A percentile compares a stretch with the other conserved stretches of the same genome.
Conservation (phyloP, 2,329 filamentous ascomycete genomes). For the Westerdykella sp. region DNA sequence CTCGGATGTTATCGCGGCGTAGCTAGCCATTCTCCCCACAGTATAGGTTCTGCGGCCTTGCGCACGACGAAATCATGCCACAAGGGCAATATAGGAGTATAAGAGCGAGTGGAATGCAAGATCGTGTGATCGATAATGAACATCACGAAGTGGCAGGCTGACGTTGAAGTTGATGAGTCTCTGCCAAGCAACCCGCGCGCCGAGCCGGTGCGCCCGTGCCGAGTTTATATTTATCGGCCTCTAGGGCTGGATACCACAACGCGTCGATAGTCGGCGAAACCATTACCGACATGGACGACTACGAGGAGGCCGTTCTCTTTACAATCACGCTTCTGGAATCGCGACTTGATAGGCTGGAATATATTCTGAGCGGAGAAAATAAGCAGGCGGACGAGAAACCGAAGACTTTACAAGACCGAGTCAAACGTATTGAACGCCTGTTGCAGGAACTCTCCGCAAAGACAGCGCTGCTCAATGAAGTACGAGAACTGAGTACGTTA, state of each 20-base stretch:
- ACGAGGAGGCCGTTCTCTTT: constrained; percentile 36
- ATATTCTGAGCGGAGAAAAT: constrained; percentile 35
- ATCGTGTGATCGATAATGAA: not conserved
- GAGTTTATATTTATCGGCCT: not conserved
- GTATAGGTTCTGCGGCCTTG: constrained; percentile 8
- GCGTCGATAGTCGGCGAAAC: constrained; percentile 4
- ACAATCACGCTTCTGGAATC: constrained; percentile 43
- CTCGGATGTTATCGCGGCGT: constrained; percentile 40
- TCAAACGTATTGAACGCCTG: constrained; percentile 33
- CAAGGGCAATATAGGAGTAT: not conserved
- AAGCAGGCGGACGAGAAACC: constrained; percentile 16
- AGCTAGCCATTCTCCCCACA: constrained; percentile 40
- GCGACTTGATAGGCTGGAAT: constrained; percentile 41
- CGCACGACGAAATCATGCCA: constrained; percentile 26
- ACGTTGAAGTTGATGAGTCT: constrained; percentile 10
- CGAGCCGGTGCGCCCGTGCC: too few relatives aligned
- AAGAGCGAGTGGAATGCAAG: not conserved
- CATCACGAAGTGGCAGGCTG: not conserved
- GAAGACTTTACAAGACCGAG: constrained; percentile 28
- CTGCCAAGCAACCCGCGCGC: constrained; percentile 1
- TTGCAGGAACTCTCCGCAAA: constrained; percentile 37
- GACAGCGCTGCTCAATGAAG: constrained; percentile 36
- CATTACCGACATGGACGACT: constrained; percentile 28
- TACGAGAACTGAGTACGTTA: constrained; percentile 35
- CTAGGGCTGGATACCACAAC: not conserved